Conservation (phyloP, 208 protist genomes). For the Leishmania guyanensis region DNA sequence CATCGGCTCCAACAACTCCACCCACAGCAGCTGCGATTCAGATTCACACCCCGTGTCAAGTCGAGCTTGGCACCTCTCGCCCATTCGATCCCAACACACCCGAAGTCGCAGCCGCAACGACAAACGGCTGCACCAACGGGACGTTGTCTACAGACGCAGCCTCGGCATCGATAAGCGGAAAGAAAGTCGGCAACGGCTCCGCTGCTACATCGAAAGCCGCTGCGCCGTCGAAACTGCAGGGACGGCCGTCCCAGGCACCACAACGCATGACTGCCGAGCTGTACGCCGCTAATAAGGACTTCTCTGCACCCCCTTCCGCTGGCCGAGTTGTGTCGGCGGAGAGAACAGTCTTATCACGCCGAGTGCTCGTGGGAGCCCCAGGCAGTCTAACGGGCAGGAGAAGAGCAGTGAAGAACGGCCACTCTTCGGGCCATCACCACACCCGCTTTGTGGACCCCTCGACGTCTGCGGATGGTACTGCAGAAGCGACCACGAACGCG, state of each 20-base stretch:
- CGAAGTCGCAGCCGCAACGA: neutral
- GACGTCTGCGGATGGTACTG: neutral
- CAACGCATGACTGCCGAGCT: neutral
- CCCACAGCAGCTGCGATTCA: conserved; percentile 1
- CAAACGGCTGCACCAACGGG: neutral
- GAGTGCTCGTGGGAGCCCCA: conserved; percentile 5
- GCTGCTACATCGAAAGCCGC: neutral
- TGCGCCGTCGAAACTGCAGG: conserved; percentile 1
- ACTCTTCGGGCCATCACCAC: conserved; percentile 4
- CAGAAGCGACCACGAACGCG: neutral
- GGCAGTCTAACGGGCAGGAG: neutral
- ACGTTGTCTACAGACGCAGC: neutral
- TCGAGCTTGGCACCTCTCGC: conserved; percentile 8
- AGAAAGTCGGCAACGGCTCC: neutral
- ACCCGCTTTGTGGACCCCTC: conserved; percentile 9
- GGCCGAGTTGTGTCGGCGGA: neutral
- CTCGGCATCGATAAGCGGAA: neutral
- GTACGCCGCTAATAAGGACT: neutral
- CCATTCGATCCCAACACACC: neutral
- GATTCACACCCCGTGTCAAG: conserved; percentile 22
- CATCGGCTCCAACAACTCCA: neutral
- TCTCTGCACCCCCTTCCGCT: neutral
- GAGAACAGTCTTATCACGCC: neutral
- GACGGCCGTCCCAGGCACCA: conserved; percentile 1
- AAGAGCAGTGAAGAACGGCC: neutral